Conservation (phyloP, 1,284 basidiomycete genomes). For the Rhodotorula sp. region DNA sequence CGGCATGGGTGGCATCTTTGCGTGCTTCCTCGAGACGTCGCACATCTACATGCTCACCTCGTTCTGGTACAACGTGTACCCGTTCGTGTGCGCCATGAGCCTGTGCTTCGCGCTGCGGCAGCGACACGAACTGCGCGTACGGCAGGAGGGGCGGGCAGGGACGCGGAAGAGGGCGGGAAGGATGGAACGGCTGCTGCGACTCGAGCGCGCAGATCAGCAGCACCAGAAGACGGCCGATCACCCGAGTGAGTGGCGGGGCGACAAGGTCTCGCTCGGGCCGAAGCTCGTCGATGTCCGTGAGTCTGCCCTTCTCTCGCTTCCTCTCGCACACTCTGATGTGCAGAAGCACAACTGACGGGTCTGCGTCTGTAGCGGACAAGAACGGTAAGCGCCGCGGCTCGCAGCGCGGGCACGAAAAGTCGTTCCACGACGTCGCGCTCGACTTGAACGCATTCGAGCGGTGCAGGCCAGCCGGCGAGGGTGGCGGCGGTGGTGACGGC, state of each 20-base stretch:
- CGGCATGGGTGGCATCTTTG: neutral
- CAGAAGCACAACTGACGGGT: neutral
- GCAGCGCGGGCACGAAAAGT: neutral
- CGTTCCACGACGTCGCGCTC: slow-evolving; percentile 2
- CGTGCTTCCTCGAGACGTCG: neutral
- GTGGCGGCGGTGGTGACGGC: neutral
- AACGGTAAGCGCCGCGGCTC: neutral
- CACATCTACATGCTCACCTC: neutral
- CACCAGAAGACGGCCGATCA: neutral
- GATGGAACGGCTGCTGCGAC: no score
- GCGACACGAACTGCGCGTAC: neutral
- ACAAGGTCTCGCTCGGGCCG: neutral
- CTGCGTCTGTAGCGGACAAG: neutral
- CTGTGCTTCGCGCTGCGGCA: neutral
- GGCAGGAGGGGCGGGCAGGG: no score
- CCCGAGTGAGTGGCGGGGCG: slow-evolving; percentile 1
- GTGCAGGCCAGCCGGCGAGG: no score
- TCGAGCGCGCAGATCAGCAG: no score
- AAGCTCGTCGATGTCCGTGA: neutral
- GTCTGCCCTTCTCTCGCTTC: neutral
- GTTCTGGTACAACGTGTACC: slow-evolving; percentile 5
- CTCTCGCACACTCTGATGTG: neutral
- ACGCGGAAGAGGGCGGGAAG: neutral
- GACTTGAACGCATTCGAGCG: neutral
- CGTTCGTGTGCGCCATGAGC: neutral